Base-by-base conservation (phyloP, 2,329 filamentous ascomycete genomes). In the Cordyceps farinosa region DNA sequence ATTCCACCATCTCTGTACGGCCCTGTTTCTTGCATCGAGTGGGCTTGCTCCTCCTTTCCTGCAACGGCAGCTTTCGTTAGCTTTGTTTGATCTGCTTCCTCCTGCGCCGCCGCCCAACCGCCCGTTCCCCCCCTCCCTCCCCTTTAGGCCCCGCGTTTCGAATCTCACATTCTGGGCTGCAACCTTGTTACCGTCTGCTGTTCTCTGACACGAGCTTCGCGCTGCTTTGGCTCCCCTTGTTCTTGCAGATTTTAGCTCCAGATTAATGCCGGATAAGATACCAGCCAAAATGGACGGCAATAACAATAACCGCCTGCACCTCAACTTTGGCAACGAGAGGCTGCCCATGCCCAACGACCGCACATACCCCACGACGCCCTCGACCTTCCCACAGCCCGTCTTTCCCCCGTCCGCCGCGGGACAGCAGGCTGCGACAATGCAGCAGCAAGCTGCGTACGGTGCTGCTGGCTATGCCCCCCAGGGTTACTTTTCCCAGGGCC, bases 331-430 rank as follows among this genome's bases (percentile, higher is more conserved):
- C 74, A 87, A 86, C 76, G 85, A 88, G 70, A 86, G 87, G 71
- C 83, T 87, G 64, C 80, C 82, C 65, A 77, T 85, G 62, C 71
- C 76, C 71, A 83, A 82, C 75, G 89, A 89, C 75, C 84, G 89
- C 74, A 82, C 87, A 68, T 92, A 91, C 82, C 90, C 90, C 69
- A 92, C 94, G 60, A 97, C 94, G 10, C 94, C 94, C 59, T 97
- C 94, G 68, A 97, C 93, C 64, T 98, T 98, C 73, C 94, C 94
- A 13, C 94, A 98, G 79, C 93, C 93, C 65, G 90, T 96, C 74
- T 86, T 84, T 68, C 79, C 81, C 64, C 67, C 65, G n/a, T 51
- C 38, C 9, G 61, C 64, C 22, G 63, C 62, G 15, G 66, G 73
- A 54, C 70, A 69, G 63, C 68, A 69, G 30, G 67, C 57, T 71